A percentile compares a stretch with the other conserved stretches of the same genome.
phyloP scores from a whole-genome alignment of 768 basidiomycete genomes.

The Leccinum ochraceum region DNA sequence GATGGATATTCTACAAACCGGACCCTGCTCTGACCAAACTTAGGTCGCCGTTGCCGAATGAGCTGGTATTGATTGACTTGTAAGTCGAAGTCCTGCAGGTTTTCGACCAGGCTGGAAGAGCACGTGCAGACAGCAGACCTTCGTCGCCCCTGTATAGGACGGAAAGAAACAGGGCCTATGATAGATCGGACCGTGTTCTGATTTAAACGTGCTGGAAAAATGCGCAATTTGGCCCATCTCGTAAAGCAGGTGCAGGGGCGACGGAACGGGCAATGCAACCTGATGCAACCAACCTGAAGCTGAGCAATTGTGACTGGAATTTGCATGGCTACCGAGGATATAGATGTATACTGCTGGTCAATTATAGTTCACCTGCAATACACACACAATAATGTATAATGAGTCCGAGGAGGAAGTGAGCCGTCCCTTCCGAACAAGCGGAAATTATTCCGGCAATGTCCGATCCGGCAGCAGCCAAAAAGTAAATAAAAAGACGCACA shows the following conservation, averaged over 20 bases:
- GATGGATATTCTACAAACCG: constrained; percentile 18
- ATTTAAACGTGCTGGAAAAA: background rate
- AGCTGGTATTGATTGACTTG: constrained; percentile 13
- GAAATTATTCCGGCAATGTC: constrained; percentile 15
- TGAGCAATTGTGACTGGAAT: background rate
- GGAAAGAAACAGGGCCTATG: background rate
- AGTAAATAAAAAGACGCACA: background rate
- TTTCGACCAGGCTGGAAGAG: background rate
- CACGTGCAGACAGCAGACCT: constrained; percentile 13
- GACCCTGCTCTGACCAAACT: background rate
- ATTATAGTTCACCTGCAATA: background rate
- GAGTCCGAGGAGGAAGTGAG: no score
- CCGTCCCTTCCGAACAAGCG: no score
- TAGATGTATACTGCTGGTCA: no score
- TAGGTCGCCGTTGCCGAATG: background rate
- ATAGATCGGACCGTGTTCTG: background rate
- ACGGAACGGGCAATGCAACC: background rate
- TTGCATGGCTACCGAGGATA: no score
- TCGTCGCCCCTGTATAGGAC: constrained; percentile 1
- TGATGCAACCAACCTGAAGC: background rate
- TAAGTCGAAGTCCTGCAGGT: constrained; percentile 1
- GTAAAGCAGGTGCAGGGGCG: background rate
- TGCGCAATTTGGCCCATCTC: background rate
- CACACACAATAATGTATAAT: background rate
- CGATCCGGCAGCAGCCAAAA: constrained; percentile 12